Evolutionary conservation across 2,329 filamentous ascomycete species (phyloP), one percentile per base, ranked within the genome.

Genomic region (Tolypocladium endophyticum): DNA sequence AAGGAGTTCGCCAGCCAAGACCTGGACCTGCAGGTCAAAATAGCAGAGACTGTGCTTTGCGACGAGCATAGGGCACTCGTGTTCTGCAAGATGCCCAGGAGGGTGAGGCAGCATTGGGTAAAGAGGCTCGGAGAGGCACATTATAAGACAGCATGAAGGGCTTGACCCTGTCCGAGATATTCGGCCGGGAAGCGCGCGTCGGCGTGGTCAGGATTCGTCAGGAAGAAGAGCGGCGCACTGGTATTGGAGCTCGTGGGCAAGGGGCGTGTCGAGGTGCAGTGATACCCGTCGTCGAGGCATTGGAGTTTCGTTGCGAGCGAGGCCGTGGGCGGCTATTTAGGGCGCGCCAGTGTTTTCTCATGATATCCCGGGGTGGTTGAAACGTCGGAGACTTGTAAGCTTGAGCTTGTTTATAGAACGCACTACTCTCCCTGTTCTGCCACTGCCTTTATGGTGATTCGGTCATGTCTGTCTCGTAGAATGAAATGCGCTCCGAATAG

Each of bases 51-150:
- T 62, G 77, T 81, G 1, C 73, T 85, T 33, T 77, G 80, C n/a
- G 80, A 84, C 63, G 79, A 84, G 63, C 81, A 79, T 66, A 84
- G 83, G 67, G 83, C 82, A 36, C 80, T 85, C 76, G 77, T 85
- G 50, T 86, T 85, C 63, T 83, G 81, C 73, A 85, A 85, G 72
- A 85, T 85, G 81, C 79, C 81, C 0, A 70, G 74, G 2, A 67
- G 70, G 14, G 69, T 85, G 61, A 74, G 82, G 55, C 74, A 77
- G 61, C 81, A 85, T 64, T 85, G 82, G 82, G 78, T 85, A 2
- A 78, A 76, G 65, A 71, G 79, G 59, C 71, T 83, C 59, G 70
- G 80, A 33, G 81, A 83, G n/a, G 45, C 45, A 16, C 30, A 50
- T 12, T 18, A 52, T 18, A 55, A 47, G 50, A 35, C 57, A 12